Conservation (phyloP, 169 alveolate species). For the Cyclospora cayetanensis region DNA sequence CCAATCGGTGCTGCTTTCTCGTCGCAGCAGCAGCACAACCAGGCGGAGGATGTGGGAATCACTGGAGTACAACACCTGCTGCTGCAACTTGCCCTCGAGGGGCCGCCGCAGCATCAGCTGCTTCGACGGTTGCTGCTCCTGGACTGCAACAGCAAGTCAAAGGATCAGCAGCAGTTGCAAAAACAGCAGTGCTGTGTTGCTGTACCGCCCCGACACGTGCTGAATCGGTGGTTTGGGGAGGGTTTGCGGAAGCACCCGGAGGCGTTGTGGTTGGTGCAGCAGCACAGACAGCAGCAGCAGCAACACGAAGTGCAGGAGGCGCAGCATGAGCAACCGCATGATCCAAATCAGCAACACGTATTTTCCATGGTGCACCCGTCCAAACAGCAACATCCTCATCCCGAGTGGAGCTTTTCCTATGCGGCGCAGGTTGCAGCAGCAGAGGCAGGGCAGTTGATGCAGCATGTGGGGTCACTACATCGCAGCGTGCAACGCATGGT, state of each 20-base stretch:
- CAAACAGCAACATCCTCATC: constrained; percentile 12
- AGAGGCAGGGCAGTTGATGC: constrained; percentile 15
- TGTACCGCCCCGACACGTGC: constrained; percentile 33
- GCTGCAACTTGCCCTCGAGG: constrained; percentile 38
- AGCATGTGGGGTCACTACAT: not conserved
- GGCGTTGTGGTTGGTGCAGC: constrained; percentile 29
- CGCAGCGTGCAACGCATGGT: not conserved
- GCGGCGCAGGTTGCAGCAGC: constrained; percentile 13
- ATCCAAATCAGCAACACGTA: not conserved
- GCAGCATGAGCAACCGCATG: not conserved
- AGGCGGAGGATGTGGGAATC: not conserved
- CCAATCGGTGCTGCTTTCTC: not conserved
- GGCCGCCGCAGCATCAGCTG: constrained; percentile 24
- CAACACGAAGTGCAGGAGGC: constrained; percentile 13
- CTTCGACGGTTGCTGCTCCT: constrained; percentile 35
- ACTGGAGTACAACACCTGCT: not conserved
- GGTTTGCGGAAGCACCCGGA: not conserved
- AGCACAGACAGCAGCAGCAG: constrained; percentile 25
- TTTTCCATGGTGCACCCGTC: too few species aligned
- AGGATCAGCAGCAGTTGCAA: not conserved
- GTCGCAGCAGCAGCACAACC: not conserved
- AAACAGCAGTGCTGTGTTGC: not conserved
- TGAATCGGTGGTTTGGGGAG: not conserved
- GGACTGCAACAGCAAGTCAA: constrained; percentile 25
- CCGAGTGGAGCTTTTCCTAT: not conserved